phyloP scores from a whole-genome alignment of 2,329 filamentous ascomycete species.

The Trichoderma harzianum region DNA sequence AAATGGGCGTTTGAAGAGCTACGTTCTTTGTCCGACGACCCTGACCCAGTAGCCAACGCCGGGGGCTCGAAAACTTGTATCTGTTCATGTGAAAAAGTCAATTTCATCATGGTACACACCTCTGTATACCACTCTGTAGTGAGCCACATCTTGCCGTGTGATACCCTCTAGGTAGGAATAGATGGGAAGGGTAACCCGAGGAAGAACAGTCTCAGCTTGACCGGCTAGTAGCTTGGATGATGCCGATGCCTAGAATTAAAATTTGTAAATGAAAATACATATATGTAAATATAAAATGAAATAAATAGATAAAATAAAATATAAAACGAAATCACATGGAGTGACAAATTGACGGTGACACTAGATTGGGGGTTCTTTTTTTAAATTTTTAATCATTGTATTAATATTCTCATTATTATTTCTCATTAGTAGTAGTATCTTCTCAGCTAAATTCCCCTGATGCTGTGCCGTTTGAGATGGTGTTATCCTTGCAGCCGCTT shows the following conservation, averaged over 20 bases:
- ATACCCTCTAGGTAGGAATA: neutral
- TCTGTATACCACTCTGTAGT: neutral
- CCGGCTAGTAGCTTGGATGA: neutral
- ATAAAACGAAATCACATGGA: neutral
- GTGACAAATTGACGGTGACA: neutral
- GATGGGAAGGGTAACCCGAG: neutral
- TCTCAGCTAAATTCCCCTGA: slow-evolving; percentile 1
- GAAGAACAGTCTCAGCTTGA: slow-evolving; percentile 4
- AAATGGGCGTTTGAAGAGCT: neutral
- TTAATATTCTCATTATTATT: neutral
- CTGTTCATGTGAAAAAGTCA: neutral
- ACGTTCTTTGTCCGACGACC: neutral
- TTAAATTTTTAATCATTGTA: neutral
- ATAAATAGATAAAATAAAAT: neutral
- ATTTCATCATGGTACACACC: neutral
- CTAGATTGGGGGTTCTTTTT: neutral
- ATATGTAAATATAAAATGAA: neutral
- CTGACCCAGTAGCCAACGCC: neutral
- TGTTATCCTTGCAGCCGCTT: slow-evolving; percentile 13
- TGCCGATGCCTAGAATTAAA: neutral
- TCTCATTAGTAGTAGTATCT: neutral
- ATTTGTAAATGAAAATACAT: neutral
- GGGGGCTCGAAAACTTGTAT: neutral
- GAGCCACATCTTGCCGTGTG: neutral
- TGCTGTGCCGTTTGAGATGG: slow-evolving; percentile 7